Evolutionary conservation across 1,284 basidiomycete genomes (phyloP), one percentile per base, ranked within the genome.

Genomic region (Boletus semigastroideus): DNA sequence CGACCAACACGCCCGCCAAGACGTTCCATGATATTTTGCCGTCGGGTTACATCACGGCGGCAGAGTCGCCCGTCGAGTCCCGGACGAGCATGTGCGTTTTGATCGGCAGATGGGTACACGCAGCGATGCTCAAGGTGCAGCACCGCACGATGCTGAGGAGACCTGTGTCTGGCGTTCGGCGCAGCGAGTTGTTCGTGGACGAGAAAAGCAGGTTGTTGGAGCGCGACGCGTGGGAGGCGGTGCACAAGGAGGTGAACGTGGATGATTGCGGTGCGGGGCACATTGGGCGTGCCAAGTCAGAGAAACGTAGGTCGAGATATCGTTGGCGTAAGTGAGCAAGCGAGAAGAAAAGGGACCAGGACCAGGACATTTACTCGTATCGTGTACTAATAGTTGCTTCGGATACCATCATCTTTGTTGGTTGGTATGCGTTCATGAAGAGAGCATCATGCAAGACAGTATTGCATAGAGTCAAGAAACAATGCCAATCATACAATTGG

Each of bases 1-100:
- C 33, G 4, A 57, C 33, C 6, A 34, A 51, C n/a, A n/a, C n/a
- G n/a, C 13, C 53, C 45, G 16, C 63, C 27, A 62, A 62, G 41
- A 75, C 77, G 13, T 81, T 81, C 55, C 65, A 68, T 20, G 78
- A 80, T 27, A 72, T 81, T 27, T 65, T 81, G 5, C 76, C 79
- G 12, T 51, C 72, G 13, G 58, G 65, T 3, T 68, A 72, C n/a
- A 78, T 80, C 48, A 69, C 76, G 3, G 60, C 74, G 0, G 69
- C 65, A 2, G 39, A 51, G 20, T 50, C 56, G 8, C 42, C 27
- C 19, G 7, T 31, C 13, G 36, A 42, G 30, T 51, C 62, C n/a
- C 52, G 49, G 12, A 51, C 48, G 19, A 30, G 42, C 6, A 5
- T 28, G 3, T 3, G 22, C 22, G 22, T 48, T 8, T 68, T 55